phyloP scores from a whole-genome alignment of 345 rosid species.

The Salix caprea region DNA sequence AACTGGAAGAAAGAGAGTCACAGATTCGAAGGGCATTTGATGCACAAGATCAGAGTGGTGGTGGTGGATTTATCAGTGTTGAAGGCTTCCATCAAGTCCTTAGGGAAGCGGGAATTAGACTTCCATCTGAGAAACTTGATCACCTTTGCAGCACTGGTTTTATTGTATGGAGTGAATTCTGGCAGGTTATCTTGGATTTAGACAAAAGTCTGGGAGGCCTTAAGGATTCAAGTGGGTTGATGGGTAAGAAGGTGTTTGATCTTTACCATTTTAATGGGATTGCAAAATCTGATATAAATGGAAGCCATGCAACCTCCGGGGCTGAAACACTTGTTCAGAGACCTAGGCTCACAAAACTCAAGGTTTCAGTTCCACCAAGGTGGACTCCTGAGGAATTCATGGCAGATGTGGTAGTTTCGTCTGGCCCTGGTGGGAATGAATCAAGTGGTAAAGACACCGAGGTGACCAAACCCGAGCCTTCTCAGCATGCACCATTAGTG shows the following conservation, averaged over 20 bases:
- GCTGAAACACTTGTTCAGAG: conserved; percentile 67
- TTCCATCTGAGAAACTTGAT: conserved; percentile 66
- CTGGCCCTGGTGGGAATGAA: conserved; percentile 36
- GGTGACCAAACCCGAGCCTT: conserved; percentile 61
- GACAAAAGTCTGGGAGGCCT: conserved; percentile 80
- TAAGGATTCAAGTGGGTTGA: conserved; percentile 79
- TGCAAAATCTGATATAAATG: conserved; percentile 86
- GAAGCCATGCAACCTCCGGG: conserved; percentile 47
- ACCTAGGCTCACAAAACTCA: conserved; percentile 90
- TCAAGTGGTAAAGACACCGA: conserved; percentile 45
- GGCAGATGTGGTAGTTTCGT: conserved; percentile 49
- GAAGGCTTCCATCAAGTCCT: conserved; percentile 93
- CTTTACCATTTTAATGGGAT: conserved; percentile 96
- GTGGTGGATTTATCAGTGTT: conserved; percentile 93
- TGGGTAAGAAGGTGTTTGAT: conserved; percentile 96
- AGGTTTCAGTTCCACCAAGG: conserved; percentile 95
- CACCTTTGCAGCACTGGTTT: conserved; percentile 70
- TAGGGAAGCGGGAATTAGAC: conserved; percentile 53
- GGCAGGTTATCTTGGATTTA: conserved; percentile 82
- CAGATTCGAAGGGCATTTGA: conserved; percentile 87
- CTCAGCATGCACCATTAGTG: conserved; percentile 89
- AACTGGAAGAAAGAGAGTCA: conserved; percentile 87
- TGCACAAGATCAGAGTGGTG: conserved; percentile 95
- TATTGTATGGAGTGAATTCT: conserved; percentile 96
- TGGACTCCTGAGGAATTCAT: conserved; percentile 97